These are phyloP conservation scores for Macrophomina tecta DNA, from an alignment of 2,329 filamentous ascomycete genomes.

Conservation along the genomic window DNA sequence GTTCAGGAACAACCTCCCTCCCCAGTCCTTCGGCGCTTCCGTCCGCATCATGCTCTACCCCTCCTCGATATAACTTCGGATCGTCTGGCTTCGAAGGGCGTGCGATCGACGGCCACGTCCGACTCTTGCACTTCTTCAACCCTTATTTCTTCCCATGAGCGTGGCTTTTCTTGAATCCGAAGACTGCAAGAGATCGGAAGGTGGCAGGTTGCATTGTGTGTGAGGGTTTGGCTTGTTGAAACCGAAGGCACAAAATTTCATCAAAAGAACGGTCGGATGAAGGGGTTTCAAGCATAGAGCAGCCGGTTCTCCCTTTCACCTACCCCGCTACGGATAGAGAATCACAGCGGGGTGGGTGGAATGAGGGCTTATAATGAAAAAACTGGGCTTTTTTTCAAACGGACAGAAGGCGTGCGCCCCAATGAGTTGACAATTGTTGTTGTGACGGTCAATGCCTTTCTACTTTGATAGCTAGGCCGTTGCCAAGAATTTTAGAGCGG, in stretches of 20 bases:
- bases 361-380: neutral
- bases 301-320: neutral
- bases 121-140: neutral
- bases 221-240: neutral
- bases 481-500: no score
- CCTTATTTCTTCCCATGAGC: neutral
- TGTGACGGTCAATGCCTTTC: no score
- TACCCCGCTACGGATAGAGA: neutral
- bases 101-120: neutral
- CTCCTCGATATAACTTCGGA: slow-evolving; percentile 27
- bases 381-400: slow-evolving; percentile 18
- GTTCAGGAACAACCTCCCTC: slow-evolving; percentile 90
- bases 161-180: neutral
- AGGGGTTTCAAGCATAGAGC: neutral
- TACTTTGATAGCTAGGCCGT: no score
- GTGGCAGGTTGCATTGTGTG: neutral
- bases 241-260: neutral
- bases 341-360: neutral
- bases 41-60: slow-evolving; percentile 96
- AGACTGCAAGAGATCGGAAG: neutral
- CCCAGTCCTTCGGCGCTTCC: slow-evolving; percentile 73
- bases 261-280: neutral
- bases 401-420: neutral
- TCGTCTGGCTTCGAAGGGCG: neutral
- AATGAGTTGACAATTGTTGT: no score